Evolutionary conservation across 2,329 filamentous ascomycete genomes (phyloP).

Genomic region (Dryadomyces quercus-mongolicae): DNA sequence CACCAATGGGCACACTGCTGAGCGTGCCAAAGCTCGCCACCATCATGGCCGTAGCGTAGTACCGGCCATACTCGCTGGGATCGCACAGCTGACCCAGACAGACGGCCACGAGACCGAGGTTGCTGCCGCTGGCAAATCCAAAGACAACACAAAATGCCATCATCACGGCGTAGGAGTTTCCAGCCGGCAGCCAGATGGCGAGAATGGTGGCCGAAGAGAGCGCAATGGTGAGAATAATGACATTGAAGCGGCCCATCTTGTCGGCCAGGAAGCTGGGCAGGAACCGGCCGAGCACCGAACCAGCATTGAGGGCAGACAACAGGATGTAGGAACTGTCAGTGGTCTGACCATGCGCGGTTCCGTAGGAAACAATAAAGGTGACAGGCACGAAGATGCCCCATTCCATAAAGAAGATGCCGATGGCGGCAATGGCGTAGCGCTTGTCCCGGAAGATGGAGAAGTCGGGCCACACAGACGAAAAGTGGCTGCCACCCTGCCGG

Average conservation of each 20-base stretch:
- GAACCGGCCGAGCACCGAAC: constrained; percentile 64
- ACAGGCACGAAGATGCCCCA: constrained; percentile 63
- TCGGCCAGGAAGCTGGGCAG: constrained; percentile 68
- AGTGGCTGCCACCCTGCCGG: background rate
- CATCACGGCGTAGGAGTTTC: constrained; percentile 40
- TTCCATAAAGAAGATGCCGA: constrained; percentile 58
- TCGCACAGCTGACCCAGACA: constrained; percentile 74
- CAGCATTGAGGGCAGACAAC: constrained; percentile 70
- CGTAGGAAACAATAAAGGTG: constrained; percentile 65
- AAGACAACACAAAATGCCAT: constrained; percentile 61
- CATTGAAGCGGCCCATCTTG: constrained; percentile 67
- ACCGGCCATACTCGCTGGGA: constrained; percentile 52
- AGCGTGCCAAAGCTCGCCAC: constrained; percentile 60
- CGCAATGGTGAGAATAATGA: constrained; percentile 56
- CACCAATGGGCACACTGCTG: constrained; percentile 32
- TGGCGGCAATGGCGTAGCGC: constrained; percentile 46
- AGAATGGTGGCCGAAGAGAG: constrained; percentile 43
- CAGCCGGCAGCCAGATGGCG: constrained; percentile 58
- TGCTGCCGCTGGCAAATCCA: constrained; percentile 68
- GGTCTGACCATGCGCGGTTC: constrained; percentile 47
- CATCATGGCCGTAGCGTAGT: constrained; percentile 67
- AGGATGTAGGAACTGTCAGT: constrained; percentile 56
- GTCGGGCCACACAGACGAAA: constrained; percentile 38
- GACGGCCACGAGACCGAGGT: constrained; percentile 67
- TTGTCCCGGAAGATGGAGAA: constrained; percentile 47